Base-by-base conservation (phyloP, 2,329 filamentous ascomycete genomes). In the Epichloe coenophiala region DNA sequence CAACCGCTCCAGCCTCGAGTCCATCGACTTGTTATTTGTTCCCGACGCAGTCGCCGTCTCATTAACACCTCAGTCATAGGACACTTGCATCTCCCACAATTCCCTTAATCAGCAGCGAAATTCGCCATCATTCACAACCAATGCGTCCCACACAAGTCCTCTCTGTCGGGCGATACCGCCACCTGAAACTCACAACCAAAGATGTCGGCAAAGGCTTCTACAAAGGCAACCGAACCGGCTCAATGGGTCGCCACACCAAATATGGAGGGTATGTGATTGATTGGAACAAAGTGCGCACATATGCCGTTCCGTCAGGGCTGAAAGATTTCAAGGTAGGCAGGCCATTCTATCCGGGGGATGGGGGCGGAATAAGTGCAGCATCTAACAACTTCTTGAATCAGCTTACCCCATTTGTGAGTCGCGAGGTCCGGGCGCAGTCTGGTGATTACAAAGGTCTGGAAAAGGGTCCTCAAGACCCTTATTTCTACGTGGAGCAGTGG, bases 131-230 rank as follows among this genome's bases (percentile, higher is more conserved):
- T 15, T 3, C 35, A 7, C 23, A 45, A 47, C 37, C 40, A 55
- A 87, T 86, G 81, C 77, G 80, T 65, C 78, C 86, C 51, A 86
- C 86, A 15, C 74, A 78, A 61, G 66, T 72, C 56, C 81, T 95
- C 61, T 76, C 77, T 59, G 71, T 81, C 61, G 71, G 81, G 65
- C 77, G 79, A 52, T 78, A 88, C 61, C 79, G 83, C 68, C 88
- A 91, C 63, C 74, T 90, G 53, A 76, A 78, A 49, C 79, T 98
- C 62, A 96, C 88, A 12, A 95, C 91, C 58, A 98, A 98, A 71
- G 84, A 93, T 69, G 84, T 91, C 65, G 86, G 85, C 66, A 88
- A 88, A 64, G 91, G 90, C 59, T 98, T 84, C 80, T 98, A 98
- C 81, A 97, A 97, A 76, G 93, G 93, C 65, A 96, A 86, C 61